Evolutionary conservation across 1,284 basidiomycete species (phyloP), one percentile per base, ranked within the genome.

Genomic region (Mycena citricolor): DNA sequence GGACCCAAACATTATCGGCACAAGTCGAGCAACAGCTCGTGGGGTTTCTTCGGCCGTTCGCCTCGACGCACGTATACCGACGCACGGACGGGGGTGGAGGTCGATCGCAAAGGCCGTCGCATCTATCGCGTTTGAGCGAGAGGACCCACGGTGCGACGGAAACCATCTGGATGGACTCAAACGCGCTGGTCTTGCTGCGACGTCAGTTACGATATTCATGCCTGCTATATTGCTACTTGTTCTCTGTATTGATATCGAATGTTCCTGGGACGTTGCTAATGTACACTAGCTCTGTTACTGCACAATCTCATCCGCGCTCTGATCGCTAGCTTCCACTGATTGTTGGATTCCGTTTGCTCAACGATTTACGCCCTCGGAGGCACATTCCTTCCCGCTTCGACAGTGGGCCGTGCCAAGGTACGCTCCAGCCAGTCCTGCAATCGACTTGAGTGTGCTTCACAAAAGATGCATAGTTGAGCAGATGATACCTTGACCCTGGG

Each of bases 401-500:
- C 51, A 4, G 51, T 60, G 34, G 61, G 57, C 33, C 65, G 52
- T 13, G 44, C 58, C 39, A 49, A 24, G 19, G 54, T 49, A 2
- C 63, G 59, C 25, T 53, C 58, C 6, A 67, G 41, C 68, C 68
- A 70, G 14, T 57, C 61, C 66, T 69, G 29, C 4, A 14, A 4
- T 36, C 23, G 10, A 30, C 8, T 29, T 47, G 16, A 16, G 31
- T 19, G 29, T 21, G 14, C 8, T 21, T 28, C 17, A n/a, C 19
- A 14, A 17, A 14, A 12, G 2, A 16, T 12, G 17, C 4, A 20
- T 3, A 10, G 28, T 13, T 11, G 26, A 24, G 13, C 13, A 33
- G 21, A 33, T 28, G 56, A 38, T 49, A 73, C 77, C 66, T 78
- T 74, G 36, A 86, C 59, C 36, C 64, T 64, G 0, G 85, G 81